Conservation (phyloP, 2,329 filamentous ascomycete species). For the Neofusicoccum cordaticola region DNA sequence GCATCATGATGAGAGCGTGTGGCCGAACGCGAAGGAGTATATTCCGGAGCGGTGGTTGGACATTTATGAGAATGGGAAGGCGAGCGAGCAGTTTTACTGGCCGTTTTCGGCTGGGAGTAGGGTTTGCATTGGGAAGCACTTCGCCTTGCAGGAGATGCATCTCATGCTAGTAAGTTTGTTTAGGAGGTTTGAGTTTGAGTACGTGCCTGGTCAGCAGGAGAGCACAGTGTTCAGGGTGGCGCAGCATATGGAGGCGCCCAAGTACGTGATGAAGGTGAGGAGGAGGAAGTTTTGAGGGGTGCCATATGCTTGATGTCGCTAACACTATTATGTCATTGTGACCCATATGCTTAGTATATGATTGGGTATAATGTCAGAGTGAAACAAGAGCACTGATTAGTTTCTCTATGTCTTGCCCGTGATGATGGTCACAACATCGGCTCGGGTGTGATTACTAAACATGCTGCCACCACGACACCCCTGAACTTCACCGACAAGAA, state of each 20-base stretch:
- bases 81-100: constrained; percentile 21
- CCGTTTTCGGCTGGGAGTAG: constrained; percentile 1
- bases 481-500: too few species aligned
- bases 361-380: too few species aligned
- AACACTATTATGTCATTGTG: too few species aligned
- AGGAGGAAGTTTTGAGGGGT: background rate
- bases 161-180: background rate
- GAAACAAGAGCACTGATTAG: too few species aligned
- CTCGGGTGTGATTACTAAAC: too few species aligned
- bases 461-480: too few species aligned
- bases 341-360: too few species aligned
- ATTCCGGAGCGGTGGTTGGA: constrained; percentile 38
- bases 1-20: constrained; percentile 22
- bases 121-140: constrained; percentile 4
- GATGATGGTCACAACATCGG: too few species aligned
- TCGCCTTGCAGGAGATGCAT: constrained; percentile 4
- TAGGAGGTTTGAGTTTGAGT: background rate
- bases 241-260: background rate
- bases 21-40: constrained; percentile 30
- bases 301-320: too few species aligned
- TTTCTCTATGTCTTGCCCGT: too few species aligned
- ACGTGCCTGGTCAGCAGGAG: background rate
- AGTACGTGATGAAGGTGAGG: background rate
- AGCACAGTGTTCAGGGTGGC: background rate
- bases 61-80: background rate